These are phyloP conservation scores for Polyplosphaeria fusca DNA, from an alignment of 495 filamentous ascomycete species.

Conservation along the genomic window DNA sequence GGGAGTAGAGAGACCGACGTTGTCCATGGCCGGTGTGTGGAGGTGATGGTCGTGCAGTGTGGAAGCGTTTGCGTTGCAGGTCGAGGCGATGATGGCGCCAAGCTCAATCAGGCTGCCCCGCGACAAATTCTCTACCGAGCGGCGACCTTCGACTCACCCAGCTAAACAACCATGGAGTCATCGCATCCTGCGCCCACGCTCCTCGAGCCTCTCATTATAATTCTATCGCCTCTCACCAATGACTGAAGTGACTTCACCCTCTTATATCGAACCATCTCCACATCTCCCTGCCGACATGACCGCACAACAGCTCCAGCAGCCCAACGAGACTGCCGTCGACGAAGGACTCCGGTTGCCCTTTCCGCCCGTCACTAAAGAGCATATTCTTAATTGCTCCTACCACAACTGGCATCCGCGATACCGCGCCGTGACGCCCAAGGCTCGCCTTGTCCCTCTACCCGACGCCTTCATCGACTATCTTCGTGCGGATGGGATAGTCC, in stretches of 20 bases:
- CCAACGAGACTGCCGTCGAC: neutral
- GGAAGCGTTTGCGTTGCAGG: neutral
- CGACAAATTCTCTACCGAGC: too few relatives aligned
- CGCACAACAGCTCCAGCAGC: too few relatives aligned
- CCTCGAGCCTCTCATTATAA: too few relatives aligned
- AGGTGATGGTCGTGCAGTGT: conserved; percentile 3
- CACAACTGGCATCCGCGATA: conserved; percentile 88
- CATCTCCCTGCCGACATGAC: too few relatives aligned
- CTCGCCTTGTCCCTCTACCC: conserved; percentile 73
- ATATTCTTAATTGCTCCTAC: conserved; percentile 93
- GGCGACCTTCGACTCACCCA: too few relatives aligned
- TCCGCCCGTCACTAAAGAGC: conserved; percentile 73
- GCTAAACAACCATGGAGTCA: conserved; percentile 6
- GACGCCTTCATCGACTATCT: conserved; percentile 78
- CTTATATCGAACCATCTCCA: too few relatives aligned
- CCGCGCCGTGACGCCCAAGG: conserved; percentile 76
- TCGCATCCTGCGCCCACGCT: too few relatives aligned
- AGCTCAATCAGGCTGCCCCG: neutral
- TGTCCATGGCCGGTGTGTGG: conserved; percentile 39
- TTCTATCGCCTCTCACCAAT: too few relatives aligned
- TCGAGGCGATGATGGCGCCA: neutral
- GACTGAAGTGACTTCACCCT: too few relatives aligned
- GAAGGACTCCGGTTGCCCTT: conserved; percentile 57
- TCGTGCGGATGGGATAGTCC: conserved; percentile 86
- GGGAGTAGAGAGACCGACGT: conserved; percentile 94